These are phyloP conservation scores for Tricholoma terreum DNA, from an alignment of 768 basidiomycete species.

Conservation along the genomic window DNA sequence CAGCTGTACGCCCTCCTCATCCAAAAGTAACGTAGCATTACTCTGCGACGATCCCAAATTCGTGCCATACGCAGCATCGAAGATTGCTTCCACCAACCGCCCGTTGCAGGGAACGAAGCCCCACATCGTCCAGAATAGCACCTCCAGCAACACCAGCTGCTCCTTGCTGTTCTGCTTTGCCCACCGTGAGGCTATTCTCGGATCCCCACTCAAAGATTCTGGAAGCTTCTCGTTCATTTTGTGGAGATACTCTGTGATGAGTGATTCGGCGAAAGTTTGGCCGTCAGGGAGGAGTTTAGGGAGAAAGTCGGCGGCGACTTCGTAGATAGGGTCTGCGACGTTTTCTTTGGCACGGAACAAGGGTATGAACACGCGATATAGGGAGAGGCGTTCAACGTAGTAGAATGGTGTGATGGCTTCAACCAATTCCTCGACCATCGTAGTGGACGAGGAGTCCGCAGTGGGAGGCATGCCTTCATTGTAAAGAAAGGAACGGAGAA, in stretches of 20 bases:
- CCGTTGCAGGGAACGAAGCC: conserved; percentile 66
- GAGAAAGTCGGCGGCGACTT: conserved; percentile 51
- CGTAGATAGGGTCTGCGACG: conserved; percentile 48
- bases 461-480: conserved; percentile 66
- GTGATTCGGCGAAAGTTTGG: conserved; percentile 52
- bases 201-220: conserved; percentile 43
- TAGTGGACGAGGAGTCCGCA: conserved; percentile 40
- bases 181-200: conserved; percentile 59
- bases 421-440: conserved; percentile 55
- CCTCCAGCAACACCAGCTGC: conserved; percentile 78
- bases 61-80: conserved; percentile 61
- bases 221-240: conserved; percentile 53
- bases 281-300: conserved; percentile 64
- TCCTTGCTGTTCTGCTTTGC: conserved; percentile 74
- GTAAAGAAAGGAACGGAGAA: conserved; percentile 75
- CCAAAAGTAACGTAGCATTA: conserved; percentile 62
- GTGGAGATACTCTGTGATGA: conserved; percentile 59
- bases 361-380: conserved; percentile 67
- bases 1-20: conserved; percentile 68
- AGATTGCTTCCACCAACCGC: conserved; percentile 57
- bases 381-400: conserved; percentile 71
- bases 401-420: conserved; percentile 79
- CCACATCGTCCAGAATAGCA: conserved; percentile 90
- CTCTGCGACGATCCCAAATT: conserved; percentile 63
- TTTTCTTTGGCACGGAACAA: conserved; percentile 72